Conservation (phyloP, 2,329 filamentous ascomycete species). For the Calonectria multiphialidica region DNA sequence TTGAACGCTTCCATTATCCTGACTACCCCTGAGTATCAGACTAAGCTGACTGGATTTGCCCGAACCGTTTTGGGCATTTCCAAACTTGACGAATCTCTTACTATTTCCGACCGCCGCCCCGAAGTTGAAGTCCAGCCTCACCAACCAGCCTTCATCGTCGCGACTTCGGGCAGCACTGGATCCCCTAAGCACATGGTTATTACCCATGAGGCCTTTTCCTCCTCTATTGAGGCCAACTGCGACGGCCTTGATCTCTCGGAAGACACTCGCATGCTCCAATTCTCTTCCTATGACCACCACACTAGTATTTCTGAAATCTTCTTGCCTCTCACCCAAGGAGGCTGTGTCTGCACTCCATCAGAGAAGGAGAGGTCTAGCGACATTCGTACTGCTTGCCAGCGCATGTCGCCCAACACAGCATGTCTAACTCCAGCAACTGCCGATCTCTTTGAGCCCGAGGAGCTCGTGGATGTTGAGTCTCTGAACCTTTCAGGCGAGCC, state of each 20-base stretch:
- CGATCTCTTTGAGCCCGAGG: conserved; percentile 6
- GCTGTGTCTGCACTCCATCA: background rate
- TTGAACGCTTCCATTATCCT: background rate
- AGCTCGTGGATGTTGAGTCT: conserved; percentile 7
- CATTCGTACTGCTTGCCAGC: background rate
- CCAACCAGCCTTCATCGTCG: background rate
- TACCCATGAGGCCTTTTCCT: background rate
- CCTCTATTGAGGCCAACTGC: background rate
- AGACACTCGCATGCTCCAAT: background rate
- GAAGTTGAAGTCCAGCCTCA: background rate
- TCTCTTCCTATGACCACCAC: background rate
- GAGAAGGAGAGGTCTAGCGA: background rate
- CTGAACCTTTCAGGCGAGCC: conserved; percentile 7
- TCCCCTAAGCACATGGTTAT: background rate
- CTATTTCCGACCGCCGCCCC: background rate
- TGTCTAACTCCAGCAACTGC: background rate
- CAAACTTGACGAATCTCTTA: background rate
- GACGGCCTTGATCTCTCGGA: background rate
- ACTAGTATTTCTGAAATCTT: background rate
- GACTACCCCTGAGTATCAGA: background rate
- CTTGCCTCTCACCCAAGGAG: background rate
- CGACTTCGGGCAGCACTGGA: background rate
- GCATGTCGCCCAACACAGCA: background rate
- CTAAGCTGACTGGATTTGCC: background rate
- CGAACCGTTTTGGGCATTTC: background rate